Evolutionary conservation across 1,284 basidiomycete species (phyloP), one percentile per base, ranked within the genome.

Genomic region (Boletus coffeatus): DNA sequence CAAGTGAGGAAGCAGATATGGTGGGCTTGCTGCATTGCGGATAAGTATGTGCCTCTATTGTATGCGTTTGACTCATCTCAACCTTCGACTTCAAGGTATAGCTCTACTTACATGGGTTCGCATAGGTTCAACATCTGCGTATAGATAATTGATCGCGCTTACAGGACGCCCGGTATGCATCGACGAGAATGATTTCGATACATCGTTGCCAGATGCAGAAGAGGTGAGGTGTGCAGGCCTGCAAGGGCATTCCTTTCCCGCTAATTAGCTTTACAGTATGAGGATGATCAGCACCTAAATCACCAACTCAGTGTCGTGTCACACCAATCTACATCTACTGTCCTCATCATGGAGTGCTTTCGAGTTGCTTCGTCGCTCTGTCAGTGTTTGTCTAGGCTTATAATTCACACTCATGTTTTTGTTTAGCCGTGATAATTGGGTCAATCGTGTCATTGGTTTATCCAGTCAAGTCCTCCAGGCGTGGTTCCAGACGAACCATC

Each of bases 1-100:
- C 88, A 92, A 73, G 85, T 83, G 6, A 81, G 92, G 64, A 85
- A 88, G 64, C 88, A 92, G 63, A 87, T 93, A 57, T 94, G 92
- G 92, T 93, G 90, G 88, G 80, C 83, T 25, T 92, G 90, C 70
- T 82, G 86, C 69, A 79, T 89, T 50, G 82, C 87, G 60, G 92
- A 94, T 71, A 83, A 87, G 88, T 90, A 71, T 59, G 81, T 72
- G 57, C 65, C 14, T 64, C 34, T 39, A 25, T 61, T 56, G 29
- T 56, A 61, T 63, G 29, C 8, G 10, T 50, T 56, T 52, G 48
- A 56, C 21, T 56, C 13, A n/a, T 41, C 59, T 63, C 62, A 59
- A 63, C 29, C 16, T 58, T 60, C 41, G 61, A 55, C 50, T 57
- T 63, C 41, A 67, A 87, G 86, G 69, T 86, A 86, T 74, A 82